Evolutionary conservation across 2,329 filamentous ascomycete genomes (phyloP).

Genomic region (Ascochyta pisi): DNA sequence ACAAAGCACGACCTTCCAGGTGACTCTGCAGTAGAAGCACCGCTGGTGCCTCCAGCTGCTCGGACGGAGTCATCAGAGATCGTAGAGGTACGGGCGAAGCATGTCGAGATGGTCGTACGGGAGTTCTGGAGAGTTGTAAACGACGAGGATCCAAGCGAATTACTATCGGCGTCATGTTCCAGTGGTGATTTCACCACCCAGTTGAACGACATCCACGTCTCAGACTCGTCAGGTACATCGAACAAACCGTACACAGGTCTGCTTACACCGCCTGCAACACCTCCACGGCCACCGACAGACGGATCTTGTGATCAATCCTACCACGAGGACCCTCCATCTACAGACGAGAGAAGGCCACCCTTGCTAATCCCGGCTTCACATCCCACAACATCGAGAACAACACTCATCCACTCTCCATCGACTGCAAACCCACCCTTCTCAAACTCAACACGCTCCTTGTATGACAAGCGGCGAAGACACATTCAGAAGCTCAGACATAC

Average conservation of each 20-base stretch:
- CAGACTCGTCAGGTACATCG: neutral
- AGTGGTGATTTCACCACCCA: neutral
- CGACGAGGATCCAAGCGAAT: neutral
- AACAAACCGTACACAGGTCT: neutral
- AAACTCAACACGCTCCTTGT: conserved; percentile 1
- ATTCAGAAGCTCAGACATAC: neutral
- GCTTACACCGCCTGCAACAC: neutral
- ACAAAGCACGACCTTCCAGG: neutral
- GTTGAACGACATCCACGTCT: neutral
- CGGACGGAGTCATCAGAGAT: neutral
- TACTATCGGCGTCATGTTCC: too few relatives aligned
- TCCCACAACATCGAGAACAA: neutral
- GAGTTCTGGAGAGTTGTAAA: conserved; percentile 4
- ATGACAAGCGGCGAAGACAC: conserved; percentile 7
- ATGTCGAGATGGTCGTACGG: neutral
- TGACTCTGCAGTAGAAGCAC: neutral
- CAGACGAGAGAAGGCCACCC: neutral
- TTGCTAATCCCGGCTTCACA: neutral
- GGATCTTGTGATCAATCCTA: neutral
- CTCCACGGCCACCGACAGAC: neutral
- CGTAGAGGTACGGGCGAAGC: neutral
- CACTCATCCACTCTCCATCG: neutral
- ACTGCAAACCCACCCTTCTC: neutral
- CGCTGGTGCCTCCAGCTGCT: neutral
- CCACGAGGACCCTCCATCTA: too few relatives aligned